Conservation (phyloP, 2,329 filamentous ascomycete genomes). For the Aspergillus sp. region DNA sequence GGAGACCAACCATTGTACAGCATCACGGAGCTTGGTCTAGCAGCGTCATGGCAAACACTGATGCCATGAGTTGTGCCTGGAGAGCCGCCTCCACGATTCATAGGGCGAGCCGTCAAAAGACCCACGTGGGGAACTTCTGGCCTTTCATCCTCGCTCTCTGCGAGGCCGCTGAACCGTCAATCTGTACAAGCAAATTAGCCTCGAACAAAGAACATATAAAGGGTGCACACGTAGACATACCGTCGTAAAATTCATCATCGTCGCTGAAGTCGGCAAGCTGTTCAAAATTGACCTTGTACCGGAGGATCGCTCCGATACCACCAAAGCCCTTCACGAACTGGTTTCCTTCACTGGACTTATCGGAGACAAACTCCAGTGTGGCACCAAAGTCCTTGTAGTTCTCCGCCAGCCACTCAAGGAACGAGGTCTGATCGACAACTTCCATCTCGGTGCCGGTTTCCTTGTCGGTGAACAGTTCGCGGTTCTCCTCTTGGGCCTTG, state of each 20-base stretch:
- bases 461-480: slow-evolving; percentile 89
- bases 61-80: slow-evolving; percentile 30
- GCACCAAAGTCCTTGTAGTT: slow-evolving; percentile 98
- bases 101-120: slow-evolving; percentile 55
- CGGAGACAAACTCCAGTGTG: slow-evolving; percentile 92
- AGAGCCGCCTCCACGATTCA: slow-evolving; percentile 34
- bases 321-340: slow-evolving; percentile 99
- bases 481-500: slow-evolving; percentile 77
- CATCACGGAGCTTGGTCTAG: slow-evolving; percentile 34
- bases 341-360: slow-evolving; percentile 96
- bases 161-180: slow-evolving; percentile 90
- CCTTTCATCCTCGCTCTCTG: slow-evolving; percentile 78
- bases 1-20: slow-evolving; percentile 35
- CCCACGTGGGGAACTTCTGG: slow-evolving; percentile 54
- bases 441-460: slow-evolving; percentile 98
- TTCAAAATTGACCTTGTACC: slow-evolving; percentile 99
- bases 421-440: slow-evolving; percentile 77
- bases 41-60: slow-evolving; percentile 27
- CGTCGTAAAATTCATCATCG: slow-evolving; percentile 89
- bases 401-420: slow-evolving; percentile 99
- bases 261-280: slow-evolving; percentile 90
- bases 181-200: slow-evolving; percentile 47
- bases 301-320: slow-evolving; percentile 94
- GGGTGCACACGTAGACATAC: slow-evolving; percentile 30
- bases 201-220: neutral